Percentiles rank a stretch among this genome's conserved stretches.
These are phyloP conservation scores for Ilyonectria destructans DNA, from an alignment of 2,329 filamentous ascomycete genomes.

Conservation along the genomic window DNA sequence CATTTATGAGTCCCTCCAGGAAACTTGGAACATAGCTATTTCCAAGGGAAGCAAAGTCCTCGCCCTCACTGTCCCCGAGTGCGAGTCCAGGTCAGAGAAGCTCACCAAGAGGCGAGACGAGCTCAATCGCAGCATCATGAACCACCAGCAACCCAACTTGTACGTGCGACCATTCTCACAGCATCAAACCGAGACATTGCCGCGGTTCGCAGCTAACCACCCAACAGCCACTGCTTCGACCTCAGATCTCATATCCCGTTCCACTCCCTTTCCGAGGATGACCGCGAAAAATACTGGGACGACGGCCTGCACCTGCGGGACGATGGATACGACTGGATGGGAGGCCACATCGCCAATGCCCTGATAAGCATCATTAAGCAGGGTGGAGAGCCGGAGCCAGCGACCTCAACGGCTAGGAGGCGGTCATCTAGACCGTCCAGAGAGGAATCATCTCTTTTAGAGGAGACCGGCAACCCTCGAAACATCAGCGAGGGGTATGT, in stretches of 20 bases:
- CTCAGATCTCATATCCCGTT: conserved; percentile 70
- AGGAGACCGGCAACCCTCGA: conserved; percentile 65
- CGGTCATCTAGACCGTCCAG: conserved; percentile 3
- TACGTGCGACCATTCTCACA: conserved; percentile 55
- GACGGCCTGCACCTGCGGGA: conserved; percentile 74
- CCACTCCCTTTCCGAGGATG: conserved; percentile 62
- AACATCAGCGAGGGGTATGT: conserved; percentile 69
- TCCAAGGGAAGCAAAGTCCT: conserved; percentile 69
- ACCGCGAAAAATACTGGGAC: conserved; percentile 70
- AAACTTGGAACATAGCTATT: conserved; percentile 67
- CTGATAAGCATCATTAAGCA: conserved; percentile 65
- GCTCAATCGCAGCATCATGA: conserved; percentile 70
- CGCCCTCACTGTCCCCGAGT: conserved; percentile 76
- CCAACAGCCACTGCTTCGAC: conserved; percentile 71
- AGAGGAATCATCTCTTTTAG: conserved; percentile 59
- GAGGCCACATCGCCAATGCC: conserved; percentile 68
- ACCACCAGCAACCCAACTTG: conserved; percentile 66
- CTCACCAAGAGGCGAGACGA: conserved; percentile 57
- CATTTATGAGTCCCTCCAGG: conserved; percentile 66
- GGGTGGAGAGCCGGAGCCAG: conserved; percentile 45
- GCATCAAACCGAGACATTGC: too few relatives aligned
- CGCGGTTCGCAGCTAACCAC: not conserved
- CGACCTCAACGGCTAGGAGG: conserved; percentile 13
- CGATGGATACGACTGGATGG: conserved; percentile 76
- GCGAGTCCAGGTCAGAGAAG: conserved; percentile 48